These are phyloP conservation scores for Onygenales sp. DNA, from an alignment of 2,329 filamentous ascomycete genomes.

Conservation along the genomic window DNA sequence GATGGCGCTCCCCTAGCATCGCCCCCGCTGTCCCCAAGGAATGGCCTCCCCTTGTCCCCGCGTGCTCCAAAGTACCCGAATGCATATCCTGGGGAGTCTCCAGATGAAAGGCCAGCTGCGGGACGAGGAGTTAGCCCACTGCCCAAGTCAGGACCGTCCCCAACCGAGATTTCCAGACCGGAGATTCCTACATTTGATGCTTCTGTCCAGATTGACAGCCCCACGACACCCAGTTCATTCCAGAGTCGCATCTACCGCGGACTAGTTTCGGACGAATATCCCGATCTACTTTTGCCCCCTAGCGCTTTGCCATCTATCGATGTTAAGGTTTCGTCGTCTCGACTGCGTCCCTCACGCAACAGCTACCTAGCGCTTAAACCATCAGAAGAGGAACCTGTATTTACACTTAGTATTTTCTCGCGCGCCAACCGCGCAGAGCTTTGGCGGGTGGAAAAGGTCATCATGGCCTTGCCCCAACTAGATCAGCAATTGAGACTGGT, in stretches of 20 bases:
- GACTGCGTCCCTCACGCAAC: conserved; percentile 83
- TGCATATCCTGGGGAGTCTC: conserved; percentile 28
- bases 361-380: conserved; percentile 73
- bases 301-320: conserved; percentile 80
- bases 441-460: conserved; percentile 92
- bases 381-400: conserved; percentile 84
- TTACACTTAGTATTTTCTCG: conserved; percentile 77
- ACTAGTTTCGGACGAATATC: conserved; percentile 75
- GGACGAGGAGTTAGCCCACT: conserved; percentile 17
- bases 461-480: conserved; percentile 66
- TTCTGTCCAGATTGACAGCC: conserved; percentile 24
- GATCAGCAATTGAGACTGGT: conserved; percentile 69
- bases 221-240: conserved; percentile 18
- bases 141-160: conserved; percentile 23
- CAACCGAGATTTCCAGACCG: conserved; percentile 9
- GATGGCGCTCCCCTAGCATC: conserved; percentile 45
- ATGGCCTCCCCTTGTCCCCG: conserved; percentile 55
- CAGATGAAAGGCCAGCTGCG: conserved; percentile 6
- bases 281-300: conserved; percentile 73
- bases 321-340: conserved; percentile 81
- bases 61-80: conserved; percentile 65
- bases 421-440: conserved; percentile 63
- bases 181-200: conserved; percentile 29
- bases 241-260: conserved; percentile 59
- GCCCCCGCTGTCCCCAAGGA: conserved; percentile 59